Evolutionary conservation across 352 stramenopile species (phyloP).

Genomic region (Pythium apleroticum): DNA sequence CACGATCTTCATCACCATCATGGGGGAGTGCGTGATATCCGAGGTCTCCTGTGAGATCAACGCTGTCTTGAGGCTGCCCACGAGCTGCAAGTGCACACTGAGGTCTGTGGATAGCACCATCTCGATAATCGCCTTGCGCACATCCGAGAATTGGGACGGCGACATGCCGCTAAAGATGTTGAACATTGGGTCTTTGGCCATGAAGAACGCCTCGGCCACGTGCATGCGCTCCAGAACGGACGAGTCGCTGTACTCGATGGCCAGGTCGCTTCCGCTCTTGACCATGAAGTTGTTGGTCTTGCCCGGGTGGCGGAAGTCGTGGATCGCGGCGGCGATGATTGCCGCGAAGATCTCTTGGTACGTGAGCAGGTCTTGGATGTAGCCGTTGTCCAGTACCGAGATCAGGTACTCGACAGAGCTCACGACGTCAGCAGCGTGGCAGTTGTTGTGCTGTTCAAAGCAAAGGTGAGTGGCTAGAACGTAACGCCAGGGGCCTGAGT

Average conservation of each 20-base stretch:
- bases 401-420: slow-evolving; percentile 83
- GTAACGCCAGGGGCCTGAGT: slow-evolving; percentile 3
- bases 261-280: slow-evolving; percentile 67
- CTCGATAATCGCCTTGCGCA: slow-evolving; percentile 82
- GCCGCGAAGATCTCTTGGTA: slow-evolving; percentile 81
- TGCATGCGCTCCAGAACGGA: slow-evolving; percentile 87
- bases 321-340: slow-evolving; percentile 78
- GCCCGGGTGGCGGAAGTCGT: slow-evolving; percentile 81
- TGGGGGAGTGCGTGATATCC: slow-evolving; percentile 72
- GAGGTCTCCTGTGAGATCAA: slow-evolving; percentile 75
- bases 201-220: slow-evolving; percentile 77
- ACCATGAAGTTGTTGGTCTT: slow-evolving; percentile 89
- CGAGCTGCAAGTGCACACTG: slow-evolving; percentile 76
- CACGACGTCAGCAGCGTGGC: slow-evolving; percentile 76
- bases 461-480: slow-evolving; percentile 5
- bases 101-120: slow-evolving; percentile 88
- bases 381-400: slow-evolving; percentile 75
- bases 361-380: slow-evolving; percentile 78
- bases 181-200: slow-evolving; percentile 59
- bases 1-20: slow-evolving; percentile 86
- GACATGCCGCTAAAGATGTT: slow-evolving; percentile 78
- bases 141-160: slow-evolving; percentile 52
- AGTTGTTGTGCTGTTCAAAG: slow-evolving; percentile 69
- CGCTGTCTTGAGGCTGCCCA: slow-evolving; percentile 77
- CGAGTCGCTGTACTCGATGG: slow-evolving; percentile 82